A percentile compares a stretch with the other conserved stretches of the same genome.
These are phyloP conservation scores for Phoenix roebelenii DNA, from an alignment of 176 grass and related monocot species.

Conservation along the genomic window DNA sequence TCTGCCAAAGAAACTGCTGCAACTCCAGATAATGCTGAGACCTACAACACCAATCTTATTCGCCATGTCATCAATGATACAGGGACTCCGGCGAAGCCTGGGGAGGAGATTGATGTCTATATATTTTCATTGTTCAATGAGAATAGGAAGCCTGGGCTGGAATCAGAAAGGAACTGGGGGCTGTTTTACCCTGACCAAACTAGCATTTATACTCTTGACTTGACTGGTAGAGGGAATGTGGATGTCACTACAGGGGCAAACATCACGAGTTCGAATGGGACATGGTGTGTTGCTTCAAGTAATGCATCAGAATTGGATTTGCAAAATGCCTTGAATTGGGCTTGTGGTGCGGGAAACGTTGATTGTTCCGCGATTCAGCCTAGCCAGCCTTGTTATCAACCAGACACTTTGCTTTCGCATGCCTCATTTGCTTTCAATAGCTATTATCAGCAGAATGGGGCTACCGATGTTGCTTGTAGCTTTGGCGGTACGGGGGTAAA, in stretches of 20 bases:
- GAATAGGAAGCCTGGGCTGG: conserved; percentile 83
- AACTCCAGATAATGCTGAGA: conserved; percentile 81
- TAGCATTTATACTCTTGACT: conserved; percentile 83
- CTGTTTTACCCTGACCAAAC: conserved; percentile 82
- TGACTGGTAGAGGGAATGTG: conserved; percentile 76
- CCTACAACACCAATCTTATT: conserved; percentile 85
- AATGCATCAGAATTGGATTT: conserved; percentile 66
- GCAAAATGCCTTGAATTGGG: conserved; percentile 92
- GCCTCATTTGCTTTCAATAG: conserved; percentile 84
- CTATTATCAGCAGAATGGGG: conserved; percentile 89
- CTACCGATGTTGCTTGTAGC: conserved; percentile 69
- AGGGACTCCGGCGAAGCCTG: conserved; percentile 74
- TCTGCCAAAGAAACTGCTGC: conserved; percentile 66
- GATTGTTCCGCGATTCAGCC: conserved; percentile 97
- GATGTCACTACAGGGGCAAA: conserved; percentile 82
- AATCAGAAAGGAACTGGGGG: conserved; percentile 97
- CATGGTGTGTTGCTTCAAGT: conserved; percentile 75
- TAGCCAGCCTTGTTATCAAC: conserved; percentile 88
- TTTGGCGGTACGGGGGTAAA: conserved; percentile 65
- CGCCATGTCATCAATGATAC: conserved; percentile 84
- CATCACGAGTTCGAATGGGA: conserved; percentile 68
- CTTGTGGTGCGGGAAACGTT: conserved; percentile 79
- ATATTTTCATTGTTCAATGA: conserved; percentile 98
- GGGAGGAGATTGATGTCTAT: conserved; percentile 81
- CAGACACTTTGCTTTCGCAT: conserved; percentile 65